phyloP scores from a whole-genome alignment of 805 yeast genomes.

The Tanozyma kutaoensis region DNA sequence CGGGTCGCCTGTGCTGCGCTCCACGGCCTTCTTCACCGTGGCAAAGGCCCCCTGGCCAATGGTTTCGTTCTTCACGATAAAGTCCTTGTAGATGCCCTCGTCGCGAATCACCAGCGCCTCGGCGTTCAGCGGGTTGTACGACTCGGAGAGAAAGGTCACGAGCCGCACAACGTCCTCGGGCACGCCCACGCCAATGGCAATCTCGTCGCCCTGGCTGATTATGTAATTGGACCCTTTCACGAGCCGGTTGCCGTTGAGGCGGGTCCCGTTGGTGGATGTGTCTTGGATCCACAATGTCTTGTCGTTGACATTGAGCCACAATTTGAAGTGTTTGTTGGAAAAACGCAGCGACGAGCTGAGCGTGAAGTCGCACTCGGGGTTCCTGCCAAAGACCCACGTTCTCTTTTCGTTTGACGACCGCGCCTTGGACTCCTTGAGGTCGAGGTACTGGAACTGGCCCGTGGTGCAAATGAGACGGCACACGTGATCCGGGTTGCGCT shows the following conservation, averaged over 20 bases:
- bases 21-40: constrained; percentile 82
- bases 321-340: constrained; percentile 60
- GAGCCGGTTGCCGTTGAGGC: constrained; percentile 59
- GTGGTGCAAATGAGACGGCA: constrained; percentile 49
- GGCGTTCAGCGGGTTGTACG: constrained; percentile 18
- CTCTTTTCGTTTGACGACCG: constrained; percentile 10
- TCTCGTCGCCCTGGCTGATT: constrained; percentile 85
- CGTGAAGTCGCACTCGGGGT: constrained; percentile 47
- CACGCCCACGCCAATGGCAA: constrained; percentile 70
- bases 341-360: constrained; percentile 43
- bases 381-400: constrained; percentile 69
- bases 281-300: constrained; percentile 55
- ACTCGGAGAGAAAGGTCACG: constrained; percentile 35
- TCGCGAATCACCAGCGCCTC: constrained; percentile 19
- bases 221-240: constrained; percentile 72
- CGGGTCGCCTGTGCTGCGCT: constrained; percentile 71
- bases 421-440: constrained; percentile 15
- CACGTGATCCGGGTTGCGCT: constrained; percentile 17
- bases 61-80: constrained; percentile 68
- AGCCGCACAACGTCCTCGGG: constrained; percentile 43
- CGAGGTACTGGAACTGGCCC: constrained; percentile 37
- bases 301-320: constrained; percentile 52
- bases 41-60: constrained; percentile 31
- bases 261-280: constrained; percentile 86
- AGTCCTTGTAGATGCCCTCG: constrained; percentile 55